Percentiles rank a stretch among this genome's conserved stretches.
Evolutionary conservation across 108 stramenopile species (phyloP).

Genomic region (Cylindrotheca closterium): DNA sequence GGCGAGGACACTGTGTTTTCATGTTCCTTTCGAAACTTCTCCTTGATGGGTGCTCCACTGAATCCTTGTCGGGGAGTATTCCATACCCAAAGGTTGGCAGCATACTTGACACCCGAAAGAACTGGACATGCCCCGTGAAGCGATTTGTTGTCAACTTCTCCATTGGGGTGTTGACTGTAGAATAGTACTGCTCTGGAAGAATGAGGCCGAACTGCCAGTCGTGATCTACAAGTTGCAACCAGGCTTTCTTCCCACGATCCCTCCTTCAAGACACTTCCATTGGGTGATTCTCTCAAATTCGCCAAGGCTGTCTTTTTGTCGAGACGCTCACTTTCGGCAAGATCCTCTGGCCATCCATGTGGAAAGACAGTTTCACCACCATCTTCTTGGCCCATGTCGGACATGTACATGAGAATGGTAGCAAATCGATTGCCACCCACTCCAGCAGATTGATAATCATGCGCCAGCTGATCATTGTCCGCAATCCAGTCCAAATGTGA

Average conservation of each 20-base stretch:
- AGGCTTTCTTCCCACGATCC: slow-evolving; percentile 85
- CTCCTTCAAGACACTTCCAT: slow-evolving; percentile 37
- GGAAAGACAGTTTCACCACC: slow-evolving; percentile 96
- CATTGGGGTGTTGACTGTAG: slow-evolving; percentile 85
- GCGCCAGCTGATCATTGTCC: slow-evolving; percentile 41
- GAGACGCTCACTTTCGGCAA: slow-evolving; percentile 38
- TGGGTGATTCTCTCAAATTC: slow-evolving; percentile 20
- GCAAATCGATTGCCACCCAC: slow-evolving; percentile 91
- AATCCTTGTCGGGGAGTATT: slow-evolving; percentile 57
- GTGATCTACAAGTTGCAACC: slow-evolving; percentile 68
- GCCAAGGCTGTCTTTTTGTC: slow-evolving; percentile 13
- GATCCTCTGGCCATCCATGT: slow-evolving; percentile 53
- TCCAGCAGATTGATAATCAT: slow-evolving; percentile 75
- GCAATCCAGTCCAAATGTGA: slow-evolving; percentile 91
- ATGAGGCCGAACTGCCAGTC: slow-evolving; percentile 70
- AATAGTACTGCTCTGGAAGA: slow-evolving; percentile 82
- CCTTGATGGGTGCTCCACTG: slow-evolving; percentile 50
- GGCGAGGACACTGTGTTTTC: background rate
- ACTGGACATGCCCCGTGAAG: slow-evolving; percentile 92
- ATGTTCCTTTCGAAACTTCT: slow-evolving; percentile 32
- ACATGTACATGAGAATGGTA: slow-evolving; percentile 95
- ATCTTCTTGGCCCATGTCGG: slow-evolving; percentile 75
- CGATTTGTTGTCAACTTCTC: slow-evolving; percentile 53
- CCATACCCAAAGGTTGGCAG: slow-evolving; percentile 83
- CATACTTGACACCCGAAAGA: slow-evolving; percentile 59